Evolutionary conservation across 2,329 filamentous ascomycete genomes (phyloP).

Genomic region (Neonectria sp.): DNA sequence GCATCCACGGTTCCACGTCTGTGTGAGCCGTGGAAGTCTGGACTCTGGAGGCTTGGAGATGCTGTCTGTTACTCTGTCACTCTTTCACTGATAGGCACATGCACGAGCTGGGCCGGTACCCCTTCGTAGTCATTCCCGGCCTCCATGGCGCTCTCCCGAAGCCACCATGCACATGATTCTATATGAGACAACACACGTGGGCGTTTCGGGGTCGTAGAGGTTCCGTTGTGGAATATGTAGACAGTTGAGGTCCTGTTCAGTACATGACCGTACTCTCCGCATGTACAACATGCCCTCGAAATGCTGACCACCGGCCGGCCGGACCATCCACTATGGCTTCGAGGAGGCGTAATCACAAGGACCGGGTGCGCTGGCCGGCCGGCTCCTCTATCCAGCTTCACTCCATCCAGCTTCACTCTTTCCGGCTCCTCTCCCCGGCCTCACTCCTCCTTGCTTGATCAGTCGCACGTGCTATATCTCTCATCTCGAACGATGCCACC

Average conservation of each 20-base stretch:
- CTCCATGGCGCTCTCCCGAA: constrained; percentile 15
- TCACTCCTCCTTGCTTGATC: not conserved
- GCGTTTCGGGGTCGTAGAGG: constrained; percentile 1
- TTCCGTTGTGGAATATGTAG: too few species aligned
- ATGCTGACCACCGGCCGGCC: constrained; percentile 12
- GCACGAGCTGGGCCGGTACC: not conserved
- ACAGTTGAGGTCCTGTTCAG: not conserved
- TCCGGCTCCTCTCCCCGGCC: not conserved
- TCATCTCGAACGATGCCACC: constrained; percentile 4
- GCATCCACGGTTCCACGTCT: too few species aligned
- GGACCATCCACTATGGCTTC: not conserved
- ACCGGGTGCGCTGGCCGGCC: not conserved
- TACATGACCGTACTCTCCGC: not conserved
- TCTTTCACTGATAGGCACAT: constrained; percentile 5
- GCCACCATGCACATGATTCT: constrained; percentile 18
- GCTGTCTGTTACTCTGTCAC: not conserved
- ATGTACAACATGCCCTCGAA: not conserved
- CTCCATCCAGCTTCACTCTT: not conserved
- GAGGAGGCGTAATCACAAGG: not conserved
- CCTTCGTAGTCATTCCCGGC: too few species aligned
- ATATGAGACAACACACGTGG: constrained; percentile 6
- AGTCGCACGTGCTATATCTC: not conserved
- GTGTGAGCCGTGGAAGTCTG: not conserved
- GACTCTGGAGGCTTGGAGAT: not conserved
- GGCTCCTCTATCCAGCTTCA: not conserved